Base-by-base conservation (phyloP, 2,329 filamentous ascomycete genomes). In the Epichloe glyceriae region DNA sequence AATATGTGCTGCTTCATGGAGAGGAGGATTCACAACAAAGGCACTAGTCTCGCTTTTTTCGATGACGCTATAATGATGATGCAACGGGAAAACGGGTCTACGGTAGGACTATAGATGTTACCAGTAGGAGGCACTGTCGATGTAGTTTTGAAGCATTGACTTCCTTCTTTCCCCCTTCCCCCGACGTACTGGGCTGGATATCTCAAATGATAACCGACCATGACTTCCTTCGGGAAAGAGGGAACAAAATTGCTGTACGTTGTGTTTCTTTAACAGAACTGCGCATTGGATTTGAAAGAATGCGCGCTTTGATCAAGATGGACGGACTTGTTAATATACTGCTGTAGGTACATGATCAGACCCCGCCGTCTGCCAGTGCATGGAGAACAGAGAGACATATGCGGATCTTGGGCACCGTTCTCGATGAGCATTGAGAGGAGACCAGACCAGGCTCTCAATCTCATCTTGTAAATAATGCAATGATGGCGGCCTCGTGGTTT, bases 1-100 rank as follows among this genome's bases (percentile, higher is more conserved):
- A 95, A 62, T 96, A 98, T 65, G 88, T 96, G 49, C 74, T 98
- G 56, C 75, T 95, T 20, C 79, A 88, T 58, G 87, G 87, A 49
- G 84, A 88, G 61, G 82, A 80, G 57, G 76, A 82, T 30, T 56
- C 56, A 52, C 26, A 49, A 19, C 19, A 30, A 22, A 45, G 43
- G 33, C 33, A 43, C 7, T 26, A 45, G 44, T 40, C 10, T 40
- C 17, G 15, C 33, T 7, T 15, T 30, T 26, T 30, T 12, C 35
- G 6, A 52, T 35, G 17, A 48, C 30, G n/a, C 30, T 35, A 44
- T 26, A 14, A 43, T 39, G 38, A 49, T 30, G 47, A 44, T 46
- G 22, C 3, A 49, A 22, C 42, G 40, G 46, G 20, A 22, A 5
- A 41, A 47, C 14, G 33, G 46, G 35, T 30, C 30, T 30, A 42